phyloP scores from a whole-genome alignment of 352 stramenopile genomes.

The Globisporangium abappressorium region DNA sequence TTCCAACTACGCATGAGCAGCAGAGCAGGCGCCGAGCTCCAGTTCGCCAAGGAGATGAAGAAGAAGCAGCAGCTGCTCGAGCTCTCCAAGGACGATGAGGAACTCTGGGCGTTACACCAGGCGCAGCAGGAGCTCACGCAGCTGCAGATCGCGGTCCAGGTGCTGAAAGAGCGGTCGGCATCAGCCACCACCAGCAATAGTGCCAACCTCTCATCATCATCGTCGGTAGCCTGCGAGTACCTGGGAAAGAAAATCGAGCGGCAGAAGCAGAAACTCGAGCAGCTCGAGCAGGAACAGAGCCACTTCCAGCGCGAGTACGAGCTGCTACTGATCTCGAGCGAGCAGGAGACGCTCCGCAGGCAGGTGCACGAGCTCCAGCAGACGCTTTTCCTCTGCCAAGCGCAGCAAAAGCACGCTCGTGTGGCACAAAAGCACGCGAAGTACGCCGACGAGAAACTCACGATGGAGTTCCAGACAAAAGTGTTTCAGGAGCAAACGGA shows the following conservation, averaged over 20 bases:
- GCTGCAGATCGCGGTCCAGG: constrained; percentile 49
- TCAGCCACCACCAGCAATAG: neutral
- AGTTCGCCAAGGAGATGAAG: constrained; percentile 34
- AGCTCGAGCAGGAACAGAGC: constrained; percentile 30
- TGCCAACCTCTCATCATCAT: constrained; percentile 14
- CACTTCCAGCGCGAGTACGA: constrained; percentile 38
- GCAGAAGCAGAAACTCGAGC: constrained; percentile 37
- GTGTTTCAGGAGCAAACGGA: constrained; percentile 59
- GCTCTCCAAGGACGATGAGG: constrained; percentile 49
- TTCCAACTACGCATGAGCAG: constrained; percentile 47
- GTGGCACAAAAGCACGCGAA: constrained; percentile 36
- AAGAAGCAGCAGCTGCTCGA: constrained; percentile 35
- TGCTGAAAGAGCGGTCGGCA: constrained; percentile 26
- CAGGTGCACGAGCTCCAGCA: constrained; percentile 69
- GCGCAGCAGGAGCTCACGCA: constrained; percentile 56
- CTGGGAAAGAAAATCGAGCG: constrained; percentile 48
- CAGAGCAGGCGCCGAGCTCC: constrained; percentile 19
- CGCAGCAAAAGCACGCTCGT: constrained; percentile 43
- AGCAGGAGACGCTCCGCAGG: constrained; percentile 48
- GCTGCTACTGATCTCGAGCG: constrained; percentile 29
- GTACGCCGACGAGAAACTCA: constrained; percentile 27
- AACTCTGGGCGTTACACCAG: constrained; percentile 51
- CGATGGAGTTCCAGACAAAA: constrained; percentile 33
- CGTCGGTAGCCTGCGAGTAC: constrained; percentile 37
- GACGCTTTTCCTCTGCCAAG: constrained; percentile 61